Evolutionary conservation across 495 filamentous ascomycete genomes (phyloP).

Genomic region (Penicillium alfredii): DNA sequence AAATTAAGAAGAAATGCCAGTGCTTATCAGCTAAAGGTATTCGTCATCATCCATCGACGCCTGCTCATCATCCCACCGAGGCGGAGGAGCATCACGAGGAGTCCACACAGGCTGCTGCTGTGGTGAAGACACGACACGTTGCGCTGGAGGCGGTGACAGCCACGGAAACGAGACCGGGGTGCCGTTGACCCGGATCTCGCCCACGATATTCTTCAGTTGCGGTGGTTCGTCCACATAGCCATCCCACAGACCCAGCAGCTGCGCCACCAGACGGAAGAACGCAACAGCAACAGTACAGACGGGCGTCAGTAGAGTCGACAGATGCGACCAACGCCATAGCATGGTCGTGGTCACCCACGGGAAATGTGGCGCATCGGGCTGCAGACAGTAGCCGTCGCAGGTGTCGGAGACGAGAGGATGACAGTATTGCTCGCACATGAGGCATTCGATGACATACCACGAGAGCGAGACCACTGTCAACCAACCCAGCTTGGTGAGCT

Average conservation of each 20-base stretch:
- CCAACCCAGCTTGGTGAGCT: slow-evolving; percentile 54
- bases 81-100: slow-evolving; percentile 7
- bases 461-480: slow-evolving; percentile 37
- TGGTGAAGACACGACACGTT: slow-evolving; percentile 5
- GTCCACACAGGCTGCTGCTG: slow-evolving; percentile 15
- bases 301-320: slow-evolving; percentile 28
- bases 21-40: slow-evolving; percentile 21
- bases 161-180: slow-evolving; percentile 23
- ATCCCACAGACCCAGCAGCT: slow-evolving; percentile 38
- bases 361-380: slow-evolving; percentile 39
- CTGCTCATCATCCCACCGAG: slow-evolving; percentile 13
- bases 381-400: slow-evolving; percentile 43
- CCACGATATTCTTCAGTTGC: slow-evolving; percentile 21
- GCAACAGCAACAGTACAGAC: slow-evolving; percentile 29
- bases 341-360: slow-evolving; percentile 44
- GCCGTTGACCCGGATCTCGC: slow-evolving; percentile 33
- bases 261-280: slow-evolving; percentile 27
- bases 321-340: slow-evolving; percentile 41
- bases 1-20: too few relatives aligned
- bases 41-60: slow-evolving; percentile 35
- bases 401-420: slow-evolving; percentile 45
- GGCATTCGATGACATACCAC: slow-evolving; percentile 56
- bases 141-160: slow-evolving; percentile 13
- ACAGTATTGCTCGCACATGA: slow-evolving; percentile 57
- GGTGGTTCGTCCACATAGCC: slow-evolving; percentile 38